Percentiles rank a stretch among this genome's conserved stretches.
These are phyloP conservation scores for Hemileccinum impolitum DNA, from an alignment of 768 basidiomycete species.

Conservation along the genomic window DNA sequence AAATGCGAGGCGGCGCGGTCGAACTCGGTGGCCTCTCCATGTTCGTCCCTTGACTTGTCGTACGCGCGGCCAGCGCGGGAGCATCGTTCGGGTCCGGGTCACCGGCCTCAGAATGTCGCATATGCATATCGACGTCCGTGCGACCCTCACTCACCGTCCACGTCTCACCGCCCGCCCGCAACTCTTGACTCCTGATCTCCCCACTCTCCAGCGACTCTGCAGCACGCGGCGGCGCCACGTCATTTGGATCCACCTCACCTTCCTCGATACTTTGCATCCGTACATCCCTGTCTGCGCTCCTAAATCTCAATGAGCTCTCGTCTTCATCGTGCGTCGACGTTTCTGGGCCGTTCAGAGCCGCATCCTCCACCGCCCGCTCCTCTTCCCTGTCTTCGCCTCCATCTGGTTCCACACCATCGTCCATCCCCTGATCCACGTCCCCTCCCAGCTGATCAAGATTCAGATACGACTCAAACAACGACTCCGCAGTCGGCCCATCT, in stretches of 20 bases:
- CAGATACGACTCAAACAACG: conserved; percentile 21
- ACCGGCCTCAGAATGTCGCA: neutral
- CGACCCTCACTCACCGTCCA: neutral
- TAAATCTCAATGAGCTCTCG: neutral
- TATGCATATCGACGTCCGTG: neutral
- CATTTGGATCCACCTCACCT: conserved; percentile 15
- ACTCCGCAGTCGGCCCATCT: conserved; percentile 5
- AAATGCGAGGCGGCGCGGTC: neutral
- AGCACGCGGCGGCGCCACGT: neutral
- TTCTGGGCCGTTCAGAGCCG: neutral
- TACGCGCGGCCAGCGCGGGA: neutral
- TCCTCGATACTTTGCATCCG: conserved; percentile 7
- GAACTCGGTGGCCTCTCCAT: neutral
- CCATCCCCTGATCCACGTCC: neutral
- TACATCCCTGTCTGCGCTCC: neutral
- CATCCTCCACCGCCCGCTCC: neutral
- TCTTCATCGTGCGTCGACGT: neutral
- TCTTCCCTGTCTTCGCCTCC: neutral
- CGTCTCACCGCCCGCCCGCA: neutral
- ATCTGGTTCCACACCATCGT: neutral
- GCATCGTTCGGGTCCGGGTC: neutral
- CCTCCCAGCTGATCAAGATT: conserved; percentile 18
- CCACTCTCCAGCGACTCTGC: conserved; percentile 12
- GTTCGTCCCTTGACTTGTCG: neutral
- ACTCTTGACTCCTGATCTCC: conserved; percentile 13